These are phyloP conservation scores for Daldinia loculata DNA, from an alignment of 495 filamentous ascomycete species.

Conservation along the genomic window DNA sequence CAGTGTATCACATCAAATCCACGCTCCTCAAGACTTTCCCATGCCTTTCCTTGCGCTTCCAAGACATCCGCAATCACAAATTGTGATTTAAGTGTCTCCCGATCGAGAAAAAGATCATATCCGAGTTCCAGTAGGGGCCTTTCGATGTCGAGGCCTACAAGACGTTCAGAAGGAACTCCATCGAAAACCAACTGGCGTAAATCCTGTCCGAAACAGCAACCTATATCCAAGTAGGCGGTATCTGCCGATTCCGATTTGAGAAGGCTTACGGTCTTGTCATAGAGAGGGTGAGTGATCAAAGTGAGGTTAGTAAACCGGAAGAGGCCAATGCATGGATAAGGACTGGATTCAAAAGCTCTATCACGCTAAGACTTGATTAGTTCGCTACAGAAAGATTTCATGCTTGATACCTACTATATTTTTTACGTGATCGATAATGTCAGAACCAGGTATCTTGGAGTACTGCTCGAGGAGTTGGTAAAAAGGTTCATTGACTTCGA, in stretches of 20 bases:
- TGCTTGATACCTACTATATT: slow-evolving; percentile 31
- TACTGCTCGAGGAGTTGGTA: slow-evolving; percentile 42
- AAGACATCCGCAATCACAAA: slow-evolving; percentile 65
- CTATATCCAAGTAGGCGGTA: slow-evolving; percentile 53
- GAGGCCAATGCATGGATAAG: slow-evolving; percentile 53
- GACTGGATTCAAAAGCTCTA: slow-evolving; percentile 43
- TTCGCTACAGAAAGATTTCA: not conserved
- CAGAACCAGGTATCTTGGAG: slow-evolving; percentile 37
- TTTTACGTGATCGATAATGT: slow-evolving; percentile 40
- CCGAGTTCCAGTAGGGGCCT: slow-evolving; percentile 61
- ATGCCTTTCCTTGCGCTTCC: slow-evolving; percentile 47
- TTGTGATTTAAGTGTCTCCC: slow-evolving; percentile 49
- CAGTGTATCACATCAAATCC: slow-evolving; percentile 63
- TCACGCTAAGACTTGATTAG: slow-evolving; percentile 43
- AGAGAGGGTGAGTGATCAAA: slow-evolving; percentile 27
- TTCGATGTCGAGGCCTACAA: slow-evolving; percentile 59
- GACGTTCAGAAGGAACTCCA: slow-evolving; percentile 50
- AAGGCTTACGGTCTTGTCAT: slow-evolving; percentile 29
- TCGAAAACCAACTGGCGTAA: slow-evolving; percentile 56
- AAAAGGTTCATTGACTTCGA: slow-evolving; percentile 35
- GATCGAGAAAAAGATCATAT: slow-evolving; percentile 61
- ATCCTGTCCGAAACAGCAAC: slow-evolving; percentile 59
- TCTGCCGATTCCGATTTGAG: slow-evolving; percentile 11
- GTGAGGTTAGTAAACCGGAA: slow-evolving; percentile 48
- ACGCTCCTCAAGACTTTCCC: slow-evolving; percentile 49